phyloP scores from a whole-genome alignment of 2,329 filamentous ascomycete genomes.

The Leptographium flavum region DNA sequence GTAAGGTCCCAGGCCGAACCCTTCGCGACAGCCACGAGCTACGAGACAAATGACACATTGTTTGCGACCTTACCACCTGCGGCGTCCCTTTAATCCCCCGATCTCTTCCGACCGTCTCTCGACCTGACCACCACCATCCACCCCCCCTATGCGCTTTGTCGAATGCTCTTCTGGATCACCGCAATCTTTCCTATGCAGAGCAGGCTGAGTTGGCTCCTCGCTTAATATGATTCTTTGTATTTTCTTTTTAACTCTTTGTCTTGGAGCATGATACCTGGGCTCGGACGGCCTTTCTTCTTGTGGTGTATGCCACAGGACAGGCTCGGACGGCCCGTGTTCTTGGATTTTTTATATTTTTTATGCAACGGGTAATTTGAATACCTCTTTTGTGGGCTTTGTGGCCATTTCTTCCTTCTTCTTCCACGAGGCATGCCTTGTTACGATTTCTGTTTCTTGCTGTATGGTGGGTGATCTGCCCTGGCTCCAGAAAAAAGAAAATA shows the following conservation, averaged over 20 bases:
- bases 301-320: background rate
- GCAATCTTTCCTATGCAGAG: conserved; percentile 4
- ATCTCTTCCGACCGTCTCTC: no score
- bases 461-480: background rate
- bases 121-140: background rate
- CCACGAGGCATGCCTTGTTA: background rate
- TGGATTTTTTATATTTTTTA: background rate
- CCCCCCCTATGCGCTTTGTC: conserved; percentile 7
- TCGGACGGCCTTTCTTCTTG: background rate
- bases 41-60: conserved; percentile 9
- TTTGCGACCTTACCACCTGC: conserved; percentile 3
- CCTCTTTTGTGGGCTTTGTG: no score
- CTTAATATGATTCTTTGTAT: background rate
- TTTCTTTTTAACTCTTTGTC: background rate
- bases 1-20: conserved; percentile 5
- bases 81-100: background rate
- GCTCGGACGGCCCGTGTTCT: background rate
- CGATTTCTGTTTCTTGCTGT: background rate
- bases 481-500: conserved; percentile 3
- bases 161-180: conserved; percentile 6
- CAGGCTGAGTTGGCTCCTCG: background rate
- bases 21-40: conserved; percentile 10
- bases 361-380: background rate
- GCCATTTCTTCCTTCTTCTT: background rate
- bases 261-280: background rate